These are phyloP conservation scores for Vicia sativa DNA, from an alignment of 306 rosid genomes.

Conservation along the genomic window DNA sequence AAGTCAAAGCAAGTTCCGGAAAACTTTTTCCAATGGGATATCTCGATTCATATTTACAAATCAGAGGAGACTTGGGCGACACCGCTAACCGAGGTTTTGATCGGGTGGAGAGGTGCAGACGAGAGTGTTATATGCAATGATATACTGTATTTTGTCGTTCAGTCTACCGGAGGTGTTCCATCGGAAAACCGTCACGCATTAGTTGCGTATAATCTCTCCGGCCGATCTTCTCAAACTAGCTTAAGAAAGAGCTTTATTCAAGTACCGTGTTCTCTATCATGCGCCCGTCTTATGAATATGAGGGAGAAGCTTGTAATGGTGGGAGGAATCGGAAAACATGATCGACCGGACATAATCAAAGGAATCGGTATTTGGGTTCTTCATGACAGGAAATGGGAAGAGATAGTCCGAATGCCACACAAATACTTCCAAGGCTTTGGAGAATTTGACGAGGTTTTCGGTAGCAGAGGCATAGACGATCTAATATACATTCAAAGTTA, in stretches of 20 bases:
- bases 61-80: slow-evolving; percentile 68
- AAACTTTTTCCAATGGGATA: slow-evolving; percentile 73
- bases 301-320: slow-evolving; percentile 96
- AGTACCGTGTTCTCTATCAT: slow-evolving; percentile 85
- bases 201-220: slow-evolving; percentile 58
- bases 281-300: slow-evolving; percentile 92
- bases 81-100: slow-evolving; percentile 68
- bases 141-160: slow-evolving; percentile 74
- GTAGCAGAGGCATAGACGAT: slow-evolving; percentile 84
- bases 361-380: slow-evolving; percentile 97
- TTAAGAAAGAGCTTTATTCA: slow-evolving; percentile 66
- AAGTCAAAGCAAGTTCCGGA: slow-evolving; percentile 87
- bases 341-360: slow-evolving; percentile 84
- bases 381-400: slow-evolving; percentile 74
- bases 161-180: slow-evolving; percentile 68
- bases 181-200: slow-evolving; percentile 75
- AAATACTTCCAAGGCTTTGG: slow-evolving; percentile 97
- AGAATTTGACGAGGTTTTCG: slow-evolving; percentile 92
- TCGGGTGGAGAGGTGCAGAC: slow-evolving; percentile 96
- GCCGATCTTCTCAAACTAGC: slow-evolving; percentile 50
- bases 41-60: slow-evolving; percentile 71
- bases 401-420: slow-evolving; percentile 84
- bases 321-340: slow-evolving; percentile 87
- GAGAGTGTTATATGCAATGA: slow-evolving; percentile 91
- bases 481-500: slow-evolving; percentile 88